Conservation (phyloP, 2,329 filamentous ascomycete species). For the Didymella pinodella region DNA sequence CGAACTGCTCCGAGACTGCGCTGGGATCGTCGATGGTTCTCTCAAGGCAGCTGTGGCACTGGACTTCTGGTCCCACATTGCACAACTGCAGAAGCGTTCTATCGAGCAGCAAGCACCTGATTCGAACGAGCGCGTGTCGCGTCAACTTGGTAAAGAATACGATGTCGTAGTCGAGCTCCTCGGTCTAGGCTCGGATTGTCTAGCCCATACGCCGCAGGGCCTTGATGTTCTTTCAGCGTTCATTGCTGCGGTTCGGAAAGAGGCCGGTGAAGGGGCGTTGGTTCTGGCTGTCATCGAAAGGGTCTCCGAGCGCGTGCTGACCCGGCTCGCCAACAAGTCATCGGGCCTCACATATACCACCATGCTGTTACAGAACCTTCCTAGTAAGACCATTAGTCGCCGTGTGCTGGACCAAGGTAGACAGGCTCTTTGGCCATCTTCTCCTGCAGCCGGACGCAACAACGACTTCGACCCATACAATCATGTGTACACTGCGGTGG, state of each 20-base stretch:
- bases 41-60: constrained; percentile 29
- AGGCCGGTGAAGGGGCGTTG: constrained; percentile 73
- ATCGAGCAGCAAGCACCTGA: constrained; percentile 35
- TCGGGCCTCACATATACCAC: constrained; percentile 42
- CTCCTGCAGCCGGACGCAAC: constrained; percentile 45
- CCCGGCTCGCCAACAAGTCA: constrained; percentile 24
- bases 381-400: constrained; percentile 53
- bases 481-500: constrained; percentile 69
- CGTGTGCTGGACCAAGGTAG: constrained; percentile 67
- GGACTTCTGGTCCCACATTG: constrained; percentile 44
- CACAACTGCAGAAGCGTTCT: constrained; percentile 30
- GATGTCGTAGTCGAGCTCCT: constrained; percentile 74
- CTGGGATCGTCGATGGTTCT: constrained; percentile 32
- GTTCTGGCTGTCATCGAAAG: constrained; percentile 75
- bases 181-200: constrained; percentile 62
- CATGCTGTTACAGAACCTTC: constrained; percentile 48
- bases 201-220: constrained; percentile 31
- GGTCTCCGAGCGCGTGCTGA: constrained; percentile 60
- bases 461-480: constrained; percentile 67
- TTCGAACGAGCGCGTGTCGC: constrained; percentile 34
- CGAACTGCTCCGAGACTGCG: constrained; percentile 51
- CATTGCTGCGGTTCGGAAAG: constrained; percentile 62
- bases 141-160: constrained; percentile 71
- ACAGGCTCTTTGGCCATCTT: constrained; percentile 71
- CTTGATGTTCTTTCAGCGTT: constrained; percentile 64